Conservation (phyloP, 192 early-diverging fungal species). For the Dissophora ornata region DNA sequence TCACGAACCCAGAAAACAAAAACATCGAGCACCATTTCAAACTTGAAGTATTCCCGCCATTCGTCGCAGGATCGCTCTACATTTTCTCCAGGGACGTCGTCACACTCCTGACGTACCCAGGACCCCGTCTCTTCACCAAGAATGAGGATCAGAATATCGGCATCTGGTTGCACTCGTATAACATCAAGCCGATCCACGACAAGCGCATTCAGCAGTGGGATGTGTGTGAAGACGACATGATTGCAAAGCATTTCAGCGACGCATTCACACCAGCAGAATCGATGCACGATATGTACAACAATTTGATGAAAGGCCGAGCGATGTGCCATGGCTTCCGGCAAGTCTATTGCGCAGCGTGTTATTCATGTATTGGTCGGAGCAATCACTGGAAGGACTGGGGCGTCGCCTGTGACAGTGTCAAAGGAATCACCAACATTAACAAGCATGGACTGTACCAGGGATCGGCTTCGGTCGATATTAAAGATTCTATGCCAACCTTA, state of each 20-base stretch:
- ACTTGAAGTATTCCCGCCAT: conserved; percentile 68
- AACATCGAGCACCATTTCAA: conserved; percentile 60
- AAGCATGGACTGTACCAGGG: conserved; percentile 30
- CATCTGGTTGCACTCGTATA: conserved; percentile 70
- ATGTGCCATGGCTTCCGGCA: conserved; percentile 66
- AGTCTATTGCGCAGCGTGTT: conserved; percentile 65
- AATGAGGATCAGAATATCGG: conserved; percentile 72
- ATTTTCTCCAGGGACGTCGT: conserved; percentile 69
- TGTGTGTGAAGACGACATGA: conserved; percentile 73
- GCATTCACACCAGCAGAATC: conserved; percentile 51
- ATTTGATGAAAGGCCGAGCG: conserved; percentile 54
- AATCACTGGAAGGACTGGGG: conserved; percentile 68
- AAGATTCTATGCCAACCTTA: conserved; percentile 41
- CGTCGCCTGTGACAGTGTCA: conserved; percentile 63
- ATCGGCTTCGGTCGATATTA: conserved; percentile 21
- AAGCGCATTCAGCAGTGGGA: conserved; percentile 69
- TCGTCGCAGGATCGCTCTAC: conserved; percentile 69
- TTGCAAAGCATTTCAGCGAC: conserved; percentile 70
- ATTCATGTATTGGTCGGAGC: conserved; percentile 61
- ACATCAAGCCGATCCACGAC: conserved; percentile 69
- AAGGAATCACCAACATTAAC: conserved; percentile 61
- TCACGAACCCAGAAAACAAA: conserved; percentile 63
- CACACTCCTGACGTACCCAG: conserved; percentile 60
- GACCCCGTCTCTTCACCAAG: conserved; percentile 65
- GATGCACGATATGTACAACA: conserved; percentile 69